A percentile compares a stretch with the other conserved stretches of the same genome.
phyloP scores from a whole-genome alignment of 441 rosid species.

The Pelargonium australe region DNA sequence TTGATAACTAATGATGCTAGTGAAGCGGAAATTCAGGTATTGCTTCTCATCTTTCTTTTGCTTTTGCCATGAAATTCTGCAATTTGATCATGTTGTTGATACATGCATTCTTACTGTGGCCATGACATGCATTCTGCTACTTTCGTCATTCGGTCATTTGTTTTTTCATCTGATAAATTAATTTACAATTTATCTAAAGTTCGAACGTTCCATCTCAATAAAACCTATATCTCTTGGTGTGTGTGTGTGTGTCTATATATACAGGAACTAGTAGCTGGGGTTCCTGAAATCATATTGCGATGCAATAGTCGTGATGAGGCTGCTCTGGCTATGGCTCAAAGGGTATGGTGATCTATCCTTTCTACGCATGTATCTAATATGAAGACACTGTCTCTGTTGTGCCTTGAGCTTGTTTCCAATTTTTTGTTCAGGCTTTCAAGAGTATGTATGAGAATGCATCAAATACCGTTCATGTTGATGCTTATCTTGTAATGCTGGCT shows the following conservation, averaged over 20 bases:
- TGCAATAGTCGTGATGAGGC: constrained; percentile 97
- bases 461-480: constrained; percentile 62
- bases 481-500: constrained; percentile 79
- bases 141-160: too few relatives aligned
- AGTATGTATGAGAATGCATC: constrained; percentile 86
- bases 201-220: neutral
- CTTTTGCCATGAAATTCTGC: neutral
- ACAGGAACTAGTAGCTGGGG: constrained; percentile 78
- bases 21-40: constrained; percentile 90
- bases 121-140: too few relatives aligned
- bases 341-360: constrained; percentile 29
- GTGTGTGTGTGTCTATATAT: constrained; percentile 11
- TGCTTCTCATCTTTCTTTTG: constrained; percentile 14
- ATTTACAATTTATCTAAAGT: too few relatives aligned
- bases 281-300: constrained; percentile 92
- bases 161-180: too few relatives aligned
- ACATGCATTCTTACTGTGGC: neutral
- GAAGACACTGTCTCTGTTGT: neutral
- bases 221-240: neutral
- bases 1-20: constrained; percentile 57
- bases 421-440: constrained; percentile 59
- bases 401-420: constrained; percentile 7
- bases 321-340: constrained; percentile 94
- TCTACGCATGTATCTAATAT: neutral
- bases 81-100: neutral